Base-by-base conservation (phyloP, 352 stramenopile species). In the Elongisporangium prolatum region DNA sequence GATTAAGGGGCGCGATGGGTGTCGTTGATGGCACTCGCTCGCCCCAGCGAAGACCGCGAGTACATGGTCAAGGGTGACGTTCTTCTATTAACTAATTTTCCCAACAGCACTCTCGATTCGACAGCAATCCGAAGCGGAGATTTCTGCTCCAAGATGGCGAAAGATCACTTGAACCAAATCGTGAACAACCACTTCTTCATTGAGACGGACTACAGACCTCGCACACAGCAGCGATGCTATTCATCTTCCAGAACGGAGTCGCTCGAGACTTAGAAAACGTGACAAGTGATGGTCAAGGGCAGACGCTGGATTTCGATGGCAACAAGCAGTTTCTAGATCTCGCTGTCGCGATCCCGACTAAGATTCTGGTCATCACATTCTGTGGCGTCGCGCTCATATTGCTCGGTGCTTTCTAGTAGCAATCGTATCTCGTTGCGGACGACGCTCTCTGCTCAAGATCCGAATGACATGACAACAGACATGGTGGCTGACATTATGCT, bases 161-260 rank as follows among this genome's bases (percentile, higher is more conserved):
- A 87, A 49, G 63, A 67, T 2, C 64, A 78, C 10, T 61, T 65
- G 17, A 57, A 57, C 1, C 70, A 71, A 20, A 50, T 79, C 20
- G 65, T 68, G 21, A 50, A 64, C 64, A 84, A 85, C 54, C 66
- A 61, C 44, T 80, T 65, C 61, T 69, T 72, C 55, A 84, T 84
- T 51, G 63, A 75, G 59, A 52, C 22, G 72, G 74, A 1, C 22
- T 85, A 11, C 77, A 87, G 40, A 70, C 78, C 18, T 59, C 68
- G 11, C 85, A 85, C 63, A 83, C 76, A 0, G 60, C 72, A 0
- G 74, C 63, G 4, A 57, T 85, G 18, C 82, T 78, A 56, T 80
- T 84, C 58, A 59, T 85, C 2, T 83, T 87, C 54, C 77, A 87
- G 60, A 73, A 84, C 38, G 74, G 67, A 3, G 74, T 68, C 3